These are phyloP conservation scores for Jimgerdemannia lactiflua DNA, from an alignment of 192 early-diverging fungal genomes.

Conservation along the genomic window DNA sequence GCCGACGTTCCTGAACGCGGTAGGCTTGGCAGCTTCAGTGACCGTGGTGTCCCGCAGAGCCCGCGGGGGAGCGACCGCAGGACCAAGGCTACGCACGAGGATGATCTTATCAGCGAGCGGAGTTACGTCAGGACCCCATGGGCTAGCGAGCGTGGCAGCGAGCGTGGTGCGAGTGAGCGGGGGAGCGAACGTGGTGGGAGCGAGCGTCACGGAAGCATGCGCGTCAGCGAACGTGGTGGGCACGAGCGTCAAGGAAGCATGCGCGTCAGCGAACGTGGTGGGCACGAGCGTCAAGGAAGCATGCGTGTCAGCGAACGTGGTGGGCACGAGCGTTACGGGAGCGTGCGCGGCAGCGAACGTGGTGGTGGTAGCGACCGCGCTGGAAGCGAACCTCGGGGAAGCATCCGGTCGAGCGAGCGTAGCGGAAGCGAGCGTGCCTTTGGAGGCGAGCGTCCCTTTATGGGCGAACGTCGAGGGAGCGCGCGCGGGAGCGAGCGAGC, in stretches of 20 bases:
- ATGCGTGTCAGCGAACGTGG: background rate
- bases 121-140: no score
- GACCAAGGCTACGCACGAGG: no score
- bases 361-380: background rate
- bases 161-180: background rate
- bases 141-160: background rate
- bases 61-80: background rate
- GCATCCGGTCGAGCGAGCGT: background rate
- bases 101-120: no score
- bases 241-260: background rate
- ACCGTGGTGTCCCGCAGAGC: background rate
- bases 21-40: no score
- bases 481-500: no score
- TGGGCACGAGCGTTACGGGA: background rate
- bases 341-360: background rate
- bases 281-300: background rate
- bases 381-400: background rate
- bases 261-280: background rate
- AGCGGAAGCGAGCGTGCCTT: background rate
- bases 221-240: background rate
- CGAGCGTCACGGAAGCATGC: background rate
- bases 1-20: no score
- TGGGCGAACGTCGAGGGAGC: background rate
- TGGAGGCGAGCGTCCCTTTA: background rate
- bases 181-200: background rate